phyloP scores from a whole-genome alignment of 2,329 filamentous ascomycete species.

The Cladosporium oxysporum region DNA sequence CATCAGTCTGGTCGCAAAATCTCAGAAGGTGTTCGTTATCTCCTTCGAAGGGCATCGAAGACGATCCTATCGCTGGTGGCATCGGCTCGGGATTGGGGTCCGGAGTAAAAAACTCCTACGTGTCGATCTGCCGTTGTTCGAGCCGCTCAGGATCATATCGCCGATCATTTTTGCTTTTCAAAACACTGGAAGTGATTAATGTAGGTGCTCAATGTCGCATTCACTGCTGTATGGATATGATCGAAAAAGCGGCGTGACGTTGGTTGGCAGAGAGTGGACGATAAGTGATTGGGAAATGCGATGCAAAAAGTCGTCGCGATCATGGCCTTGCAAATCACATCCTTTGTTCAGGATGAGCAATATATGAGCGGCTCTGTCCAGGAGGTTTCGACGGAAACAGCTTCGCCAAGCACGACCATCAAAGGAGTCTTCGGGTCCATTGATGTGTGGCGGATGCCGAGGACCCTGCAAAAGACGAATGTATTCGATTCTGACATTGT shows the following conservation, averaged over 20 bases:
- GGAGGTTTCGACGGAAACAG: neutral
- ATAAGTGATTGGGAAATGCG: neutral
- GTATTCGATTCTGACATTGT: neutral
- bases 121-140: too few species aligned
- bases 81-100: too few species aligned
- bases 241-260: too few species aligned
- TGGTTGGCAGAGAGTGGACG: neutral
- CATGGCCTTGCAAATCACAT: neutral
- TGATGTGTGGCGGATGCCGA: neutral
- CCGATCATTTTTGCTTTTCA: neutral
- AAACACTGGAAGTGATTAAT: neutral
- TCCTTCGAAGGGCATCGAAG: too few species aligned
- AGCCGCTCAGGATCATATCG: neutral
- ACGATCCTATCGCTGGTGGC: too few species aligned
- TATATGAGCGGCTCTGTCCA: neutral
- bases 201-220: neutral
- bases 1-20: too few species aligned
- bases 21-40: too few species aligned
- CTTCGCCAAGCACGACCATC: neutral
- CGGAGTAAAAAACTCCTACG: too few species aligned
- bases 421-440: neutral
- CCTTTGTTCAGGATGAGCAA: neutral
- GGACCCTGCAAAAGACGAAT: neutral
- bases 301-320: neutral
- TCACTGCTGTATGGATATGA: neutral